Percentiles rank a stretch among this genome's conserved stretches.
Conservation (phyloP, 78 protist species). For the Salpingoeca rosetta region DNA sequence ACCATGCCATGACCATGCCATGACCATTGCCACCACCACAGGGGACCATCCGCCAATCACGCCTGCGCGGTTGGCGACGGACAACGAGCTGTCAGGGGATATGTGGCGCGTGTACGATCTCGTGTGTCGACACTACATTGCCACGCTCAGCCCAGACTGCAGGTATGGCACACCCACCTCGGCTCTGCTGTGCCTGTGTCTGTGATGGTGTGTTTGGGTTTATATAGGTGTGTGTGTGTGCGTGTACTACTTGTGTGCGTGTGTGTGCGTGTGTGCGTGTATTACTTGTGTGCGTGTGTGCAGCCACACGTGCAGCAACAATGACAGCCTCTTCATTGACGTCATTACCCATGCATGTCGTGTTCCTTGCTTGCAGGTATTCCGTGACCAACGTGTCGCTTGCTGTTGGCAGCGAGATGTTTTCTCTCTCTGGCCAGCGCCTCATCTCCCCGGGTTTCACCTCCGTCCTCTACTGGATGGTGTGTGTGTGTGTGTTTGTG, state of each 20-base stretch:
- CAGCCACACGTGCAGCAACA: not conserved
- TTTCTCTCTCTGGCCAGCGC: not conserved
- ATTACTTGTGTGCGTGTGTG: not conserved
- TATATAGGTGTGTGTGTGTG: no score
- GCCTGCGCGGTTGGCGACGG: slow-evolving; percentile 27
- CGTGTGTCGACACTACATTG: slow-evolving; percentile 36
- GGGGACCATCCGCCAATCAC: slow-evolving; percentile 77
- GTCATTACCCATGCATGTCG: not conserved
- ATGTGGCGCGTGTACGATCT: slow-evolving; percentile 42
- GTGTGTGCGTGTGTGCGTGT: not conserved
- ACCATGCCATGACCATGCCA: no score
- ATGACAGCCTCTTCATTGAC: not conserved
- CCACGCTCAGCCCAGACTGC: slow-evolving; percentile 21
- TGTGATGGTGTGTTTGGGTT: no score
- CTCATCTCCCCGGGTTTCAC: slow-evolving; percentile 10
- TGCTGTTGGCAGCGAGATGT: not conserved
- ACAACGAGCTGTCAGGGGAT: not conserved
- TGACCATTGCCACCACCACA: not conserved
- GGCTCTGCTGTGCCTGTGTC: no score
- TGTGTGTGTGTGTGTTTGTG: no score
- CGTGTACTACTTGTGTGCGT: no score
- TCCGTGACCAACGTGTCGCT: not conserved
- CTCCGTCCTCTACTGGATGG: not conserved
- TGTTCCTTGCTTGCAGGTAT: not conserved
- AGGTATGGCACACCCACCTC: not conserved